Conservation (phyloP, 352 stramenopile genomes). For the Phytopythium mirpurense region DNA sequence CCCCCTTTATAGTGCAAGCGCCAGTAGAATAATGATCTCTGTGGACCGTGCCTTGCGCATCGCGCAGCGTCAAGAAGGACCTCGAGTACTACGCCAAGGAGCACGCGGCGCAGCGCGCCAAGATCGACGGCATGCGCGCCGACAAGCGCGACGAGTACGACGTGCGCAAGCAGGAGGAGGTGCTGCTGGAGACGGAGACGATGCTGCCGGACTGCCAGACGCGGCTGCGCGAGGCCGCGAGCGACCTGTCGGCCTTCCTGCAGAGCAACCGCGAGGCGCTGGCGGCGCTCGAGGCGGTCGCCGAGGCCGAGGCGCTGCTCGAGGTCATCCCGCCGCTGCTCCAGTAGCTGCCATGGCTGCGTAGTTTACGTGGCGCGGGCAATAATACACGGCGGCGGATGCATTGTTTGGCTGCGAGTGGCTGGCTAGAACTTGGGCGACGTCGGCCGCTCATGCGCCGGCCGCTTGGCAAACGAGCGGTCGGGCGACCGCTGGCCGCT, state of each 20-base stretch:
- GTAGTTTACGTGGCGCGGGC: too few relatives aligned
- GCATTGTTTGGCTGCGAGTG: too few relatives aligned
- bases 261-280: constrained; percentile 32
- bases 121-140: constrained; percentile 64
- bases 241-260: constrained; percentile 51
- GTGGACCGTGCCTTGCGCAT: neutral
- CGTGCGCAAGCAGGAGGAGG: constrained; percentile 77
- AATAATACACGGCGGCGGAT: too few relatives aligned
- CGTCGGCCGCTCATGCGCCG: constrained; percentile 14
- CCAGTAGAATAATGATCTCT: neutral
- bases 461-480: constrained; percentile 24
- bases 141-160: constrained; percentile 61
- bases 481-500: constrained; percentile 30
- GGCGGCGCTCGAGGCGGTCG: constrained; percentile 23
- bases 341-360: constrained; percentile 12
- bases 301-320: constrained; percentile 51
- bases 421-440: constrained; percentile 10
- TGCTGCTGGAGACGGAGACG: constrained; percentile 73
- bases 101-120: constrained; percentile 39
- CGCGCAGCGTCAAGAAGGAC: constrained; percentile 70
- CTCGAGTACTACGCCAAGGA: constrained; percentile 81
- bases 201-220: constrained; percentile 78
- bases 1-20: neutral
- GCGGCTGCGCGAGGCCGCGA: constrained; percentile 52
- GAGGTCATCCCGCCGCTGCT: constrained; percentile 28